These are phyloP conservation scores for Sporobolomyces pararoseus DNA, from an alignment of 768 basidiomycete genomes.

Conservation along the genomic window DNA sequence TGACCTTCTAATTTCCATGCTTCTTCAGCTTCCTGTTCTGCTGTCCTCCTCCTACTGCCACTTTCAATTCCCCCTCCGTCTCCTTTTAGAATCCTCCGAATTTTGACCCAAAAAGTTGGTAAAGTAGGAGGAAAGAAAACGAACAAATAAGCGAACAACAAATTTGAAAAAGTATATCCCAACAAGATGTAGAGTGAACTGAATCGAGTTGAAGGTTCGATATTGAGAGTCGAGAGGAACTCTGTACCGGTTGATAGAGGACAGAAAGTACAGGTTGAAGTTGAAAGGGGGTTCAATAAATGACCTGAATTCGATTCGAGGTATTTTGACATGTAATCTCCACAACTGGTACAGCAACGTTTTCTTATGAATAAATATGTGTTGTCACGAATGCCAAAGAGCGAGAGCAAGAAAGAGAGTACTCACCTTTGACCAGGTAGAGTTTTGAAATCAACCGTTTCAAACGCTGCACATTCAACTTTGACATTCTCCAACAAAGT, in stretches of 20 bases:
- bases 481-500: constrained; percentile 46
- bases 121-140: constrained; percentile 28
- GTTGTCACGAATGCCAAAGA: too few relatives aligned
- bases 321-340: constrained; percentile 56
- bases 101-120: not conserved
- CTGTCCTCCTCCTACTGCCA: not conserved
- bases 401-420: not conserved
- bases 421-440: constrained; percentile 56
- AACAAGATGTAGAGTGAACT: constrained; percentile 20
- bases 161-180: constrained; percentile 33
- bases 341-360: constrained; percentile 51
- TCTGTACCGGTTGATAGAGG: constrained; percentile 34
- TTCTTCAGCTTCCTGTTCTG: constrained; percentile 13
- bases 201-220: constrained; percentile 26
- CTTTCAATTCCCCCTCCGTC: not conserved
- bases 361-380: not conserved
- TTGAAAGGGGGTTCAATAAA: constrained; percentile 47
- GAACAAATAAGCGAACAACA: constrained; percentile 31
- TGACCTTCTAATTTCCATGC: constrained; percentile 5
- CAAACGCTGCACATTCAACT: constrained; percentile 58
- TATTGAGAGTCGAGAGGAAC: constrained; percentile 35
- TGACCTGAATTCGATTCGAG: constrained; percentile 59
- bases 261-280: constrained; percentile 29
- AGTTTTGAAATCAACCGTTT: constrained; percentile 61
- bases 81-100: not conserved